Evolutionary conservation across 2,329 filamentous ascomycete genomes (phyloP), one percentile per base, ranked within the genome.

Genomic region (Colletotrichum tofieldiae): DNA sequence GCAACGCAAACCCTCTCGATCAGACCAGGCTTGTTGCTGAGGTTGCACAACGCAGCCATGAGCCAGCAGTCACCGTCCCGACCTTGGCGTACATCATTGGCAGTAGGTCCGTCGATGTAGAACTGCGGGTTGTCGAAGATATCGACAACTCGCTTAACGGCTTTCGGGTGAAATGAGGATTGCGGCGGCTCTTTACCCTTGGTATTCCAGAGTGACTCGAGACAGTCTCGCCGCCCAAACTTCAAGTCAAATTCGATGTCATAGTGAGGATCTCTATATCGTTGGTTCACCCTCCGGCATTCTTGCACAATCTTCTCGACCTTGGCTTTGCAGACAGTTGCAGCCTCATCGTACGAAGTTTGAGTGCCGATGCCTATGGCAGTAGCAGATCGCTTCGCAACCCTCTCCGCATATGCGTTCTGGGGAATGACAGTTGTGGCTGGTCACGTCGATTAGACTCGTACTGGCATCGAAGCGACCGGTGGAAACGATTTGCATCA

Each of bases 261-360:
- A 78, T 97, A 97, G 80, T 96, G 91, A n/a, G 92, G 90, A 78
- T 97, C 94, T 20, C 92, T 89, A 79, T 97, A 98, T 81, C 94
- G 96, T 77, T 94, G 92, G 81, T 97, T 97, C 69, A 94, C 86
- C 11, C 93, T 88, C 29, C 90, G 87, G 79, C 94, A 97, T 78
- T 91, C 89, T 69, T 85, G 85, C 60, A 90, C 86, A 71, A 92
- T 91, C 79, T 90, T 88, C 35, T 84, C 86, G 4, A 87, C 93
- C 82, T 88, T 93, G 67, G 88, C 88, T 65, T 85, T 86, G 81
- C 94, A 97, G 70, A 92, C 88, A 29, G 87, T 87, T 3, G 87
- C 90, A 0, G 93, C 94, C 76, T 94, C 90, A 65, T 94, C 90
- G 78, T 94, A 96, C 0, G 92, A 94, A 26, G 89, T 87, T 55